phyloP scores from a whole-genome alignment of 176 grass and related monocot genomes.

The Secale cereale region DNA sequence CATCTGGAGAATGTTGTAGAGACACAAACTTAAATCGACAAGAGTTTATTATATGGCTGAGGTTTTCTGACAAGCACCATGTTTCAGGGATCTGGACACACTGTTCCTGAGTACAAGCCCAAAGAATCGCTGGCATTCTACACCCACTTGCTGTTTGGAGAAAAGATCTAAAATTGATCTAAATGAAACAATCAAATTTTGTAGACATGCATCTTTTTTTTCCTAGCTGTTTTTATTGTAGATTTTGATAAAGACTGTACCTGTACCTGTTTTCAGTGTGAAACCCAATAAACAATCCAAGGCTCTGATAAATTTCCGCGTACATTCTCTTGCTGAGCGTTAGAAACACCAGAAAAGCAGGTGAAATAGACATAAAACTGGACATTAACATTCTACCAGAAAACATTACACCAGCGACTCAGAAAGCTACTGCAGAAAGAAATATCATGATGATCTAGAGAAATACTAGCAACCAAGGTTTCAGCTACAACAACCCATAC shows the following conservation, averaged over 20 bases:
- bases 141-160: conserved; percentile 41
- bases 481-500: background rate
- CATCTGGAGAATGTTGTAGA: background rate
- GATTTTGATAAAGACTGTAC: background rate
- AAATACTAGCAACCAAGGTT: background rate
- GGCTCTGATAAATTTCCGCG: too few species aligned
- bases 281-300: background rate
- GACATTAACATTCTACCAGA: too few species aligned
- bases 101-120: conserved; percentile 82
- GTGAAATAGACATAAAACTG: too few species aligned
- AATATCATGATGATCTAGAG: background rate
- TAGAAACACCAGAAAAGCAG: too few species aligned
- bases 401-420: too few species aligned
- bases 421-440: too few species aligned
- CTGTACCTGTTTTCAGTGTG: background rate
- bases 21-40: background rate
- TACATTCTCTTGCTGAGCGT: too few species aligned
- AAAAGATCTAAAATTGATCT: conserved; percentile 37
- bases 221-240: too few species aligned
- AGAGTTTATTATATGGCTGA: background rate
- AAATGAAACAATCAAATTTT: background rate
- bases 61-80: background rate
- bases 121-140: conserved; percentile 73
- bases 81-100: conserved; percentile 74
- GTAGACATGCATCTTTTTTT: background rate